Base-by-base conservation (phyloP, 305 asterid genomes). In the Lippia alba region DNA sequence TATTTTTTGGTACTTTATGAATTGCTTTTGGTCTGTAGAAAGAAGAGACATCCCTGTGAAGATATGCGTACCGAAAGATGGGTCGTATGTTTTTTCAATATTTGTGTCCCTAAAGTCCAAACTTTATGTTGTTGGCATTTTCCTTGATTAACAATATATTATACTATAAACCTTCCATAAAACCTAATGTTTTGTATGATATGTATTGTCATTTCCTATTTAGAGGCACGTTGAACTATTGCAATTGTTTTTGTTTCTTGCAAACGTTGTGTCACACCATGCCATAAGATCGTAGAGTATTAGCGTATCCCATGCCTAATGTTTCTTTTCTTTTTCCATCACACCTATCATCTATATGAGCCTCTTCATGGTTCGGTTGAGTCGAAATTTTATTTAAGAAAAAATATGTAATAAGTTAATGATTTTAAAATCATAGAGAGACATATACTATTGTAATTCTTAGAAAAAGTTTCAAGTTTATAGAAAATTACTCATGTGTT, bases 331-430 rank as follows among this genome's bases (percentile, higher is more conserved):
- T 71, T 67, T 56, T 61, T 61, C 32, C 50, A 54, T 78, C 79
- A 80, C 56, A 71, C 72, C 78, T 66, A 71, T 77, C 67, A 62
- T 66, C 56, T 41, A 19, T 12, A 64, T 76, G 84, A 84, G 69
- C 82, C 84, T 72, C 9, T 77, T 74, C 79, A 76, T 74, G 85
- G n/a, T n/a, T n/a, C n/a, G 77, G 80, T 24, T 3, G 30, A 24
- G 30, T 24, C 1, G 30, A 3, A 24, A 24, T 24, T 24, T 24
- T 24, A 24, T 24, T 24, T 24, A 3, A 24, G 30, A 24, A 24
- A 24, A 24, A 24, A 24, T 24, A 24, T 3, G 30, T 24, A 24
- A 24, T 24, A 24, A 24, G 30, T 24, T 24, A 24, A 24, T 3
- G 3, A 24, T 24, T 24, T 24, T 24, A 24, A 24, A 1, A 24